Base-by-base conservation (phyloP, 2,329 filamentous ascomycete species). In the Colletotrichum eremochloae region DNA sequence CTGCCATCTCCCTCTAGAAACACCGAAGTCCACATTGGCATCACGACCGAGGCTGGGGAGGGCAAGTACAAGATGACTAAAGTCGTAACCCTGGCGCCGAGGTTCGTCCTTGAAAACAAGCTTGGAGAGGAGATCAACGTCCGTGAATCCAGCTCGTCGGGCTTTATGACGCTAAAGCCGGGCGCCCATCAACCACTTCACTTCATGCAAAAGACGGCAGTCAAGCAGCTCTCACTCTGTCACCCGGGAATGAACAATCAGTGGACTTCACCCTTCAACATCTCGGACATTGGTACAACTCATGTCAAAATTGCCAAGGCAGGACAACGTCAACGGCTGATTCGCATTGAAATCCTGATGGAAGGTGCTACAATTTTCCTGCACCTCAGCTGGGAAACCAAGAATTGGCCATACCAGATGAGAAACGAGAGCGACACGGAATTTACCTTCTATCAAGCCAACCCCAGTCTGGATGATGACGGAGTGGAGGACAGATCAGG, bases 31-130 rank as follows among this genome's bases (percentile, higher is more conserved):
- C 95, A 98, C 77, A 88, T 97, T 8, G 96, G 96, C 58, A 91
- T 99, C 61, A 96, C 92, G 1, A 92, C 99, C 40, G 91, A 94
- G 70, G 93, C 97, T 70, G 96, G 96, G 14, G 93, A 97, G 78
- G 96, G 96, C 77, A 99, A 99, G 82, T 99, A 98, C 85, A 98
- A 97, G 81, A 87, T 99, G 86, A 97, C 94, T 24, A 98, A 97
- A 84, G 93, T 98, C 15, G 94, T 99, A 36, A 98, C 95, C 0
- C 89, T 99, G 52, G 92, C 96, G 0, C 96, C 97, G 36, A 90
- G 96, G 33, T 99, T 97, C 78, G 92, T 99, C 66, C 86, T 99
- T 75, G 95, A 97, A 81, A 99, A 98, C 84, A 96, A 95, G 82
- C 87, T 98, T 67, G 91, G 89, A 38, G 96, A 99, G 79, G 93